Base-by-base conservation (phyloP, 2,329 filamentous ascomycete species). In the Triangularia setosa region DNA sequence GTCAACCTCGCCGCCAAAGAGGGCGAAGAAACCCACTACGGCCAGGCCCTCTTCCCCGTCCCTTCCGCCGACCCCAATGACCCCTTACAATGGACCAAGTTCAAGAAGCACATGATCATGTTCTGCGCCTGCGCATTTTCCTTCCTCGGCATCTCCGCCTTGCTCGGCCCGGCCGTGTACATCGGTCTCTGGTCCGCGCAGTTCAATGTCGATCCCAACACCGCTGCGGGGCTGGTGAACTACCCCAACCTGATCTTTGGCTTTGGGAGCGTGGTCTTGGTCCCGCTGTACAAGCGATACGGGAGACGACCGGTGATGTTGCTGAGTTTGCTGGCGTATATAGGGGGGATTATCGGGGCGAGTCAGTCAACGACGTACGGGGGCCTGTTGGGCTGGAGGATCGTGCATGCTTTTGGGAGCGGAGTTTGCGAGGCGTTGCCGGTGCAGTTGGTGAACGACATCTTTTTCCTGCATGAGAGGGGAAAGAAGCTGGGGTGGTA, bases 211-310 rank as follows among this genome's bases (percentile, higher is more conserved):
- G 78, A 79, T 3, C 77, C 80, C 2, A 80, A 79, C 6, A 78
- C 74, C 9, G 84, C 85, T 0, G 85, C 84, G 0, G 81, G 81
- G 7, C 73, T 87, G 33, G 79, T 87, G 63, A 86, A 83, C 11
- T 88, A 87, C 70, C 81, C 84, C 0, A 87, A 87, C 71, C 76
- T 87, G 21, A 81, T 82, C 3, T 87, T 85, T 73, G 85, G 85
- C 0, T 85, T 87, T 65, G 83, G 81, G 74, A 74, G 65, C 0
- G 75, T 87, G 21, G 44, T 87, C 2, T 77, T 87, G 1, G 83
- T 88, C 0, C 84, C 85, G 0, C 72, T 83, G 35, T 88, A 88
- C 69, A 77, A 85, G 65, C 79, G 79, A 63, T 76, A 79, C 33
- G 79, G 79, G n/a, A 73, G 79, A 11, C 73, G 79, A 1, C 78